phyloP scores from a whole-genome alignment of 768 basidiomycete genomes.

The Arthromyces matolae region DNA sequence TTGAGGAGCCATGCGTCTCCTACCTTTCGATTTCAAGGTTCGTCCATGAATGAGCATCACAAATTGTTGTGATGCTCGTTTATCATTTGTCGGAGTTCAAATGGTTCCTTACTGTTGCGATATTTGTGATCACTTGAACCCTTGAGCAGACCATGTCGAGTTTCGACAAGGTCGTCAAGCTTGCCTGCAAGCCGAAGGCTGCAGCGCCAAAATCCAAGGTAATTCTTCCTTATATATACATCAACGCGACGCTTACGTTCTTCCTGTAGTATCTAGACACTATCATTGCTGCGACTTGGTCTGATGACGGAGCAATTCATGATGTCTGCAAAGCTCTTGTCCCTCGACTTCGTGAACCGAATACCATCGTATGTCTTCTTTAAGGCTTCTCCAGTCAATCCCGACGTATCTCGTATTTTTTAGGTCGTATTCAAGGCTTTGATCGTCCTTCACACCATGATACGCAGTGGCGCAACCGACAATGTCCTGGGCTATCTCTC shows the following conservation, averaged over 20 bases:
- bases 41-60: conserved; percentile 4
- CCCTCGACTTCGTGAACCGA: conserved; percentile 85
- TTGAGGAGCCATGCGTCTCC: conserved; percentile 1
- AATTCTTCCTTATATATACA: conserved; percentile 3
- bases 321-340: conserved; percentile 91
- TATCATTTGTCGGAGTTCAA: conserved; percentile 16
- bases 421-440: conserved; percentile 98
- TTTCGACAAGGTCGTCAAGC: conserved; percentile 90
- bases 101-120: conserved; percentile 13
- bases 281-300: conserved; percentile 96
- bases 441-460: conserved; percentile 94
- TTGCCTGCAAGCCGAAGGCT: conserved; percentile 96
- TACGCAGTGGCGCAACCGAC: conserved; percentile 94
- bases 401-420: conserved; percentile 5
- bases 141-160: conserved; percentile 52
- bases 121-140: conserved; percentile 15
- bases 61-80: neutral
- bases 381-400: neutral
- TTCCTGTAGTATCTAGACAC: conserved; percentile 83
- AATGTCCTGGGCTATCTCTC: conserved; percentile 84
- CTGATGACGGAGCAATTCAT: conserved; percentile 87
- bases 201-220: conserved; percentile 96
- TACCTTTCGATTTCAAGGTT: conserved; percentile 6
- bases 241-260: conserved; percentile 1
- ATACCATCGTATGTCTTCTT: conserved; percentile 66